Base-by-base conservation (phyloP, 1,284 basidiomycete genomes). In the Heterobasidion irregulare region DNA sequence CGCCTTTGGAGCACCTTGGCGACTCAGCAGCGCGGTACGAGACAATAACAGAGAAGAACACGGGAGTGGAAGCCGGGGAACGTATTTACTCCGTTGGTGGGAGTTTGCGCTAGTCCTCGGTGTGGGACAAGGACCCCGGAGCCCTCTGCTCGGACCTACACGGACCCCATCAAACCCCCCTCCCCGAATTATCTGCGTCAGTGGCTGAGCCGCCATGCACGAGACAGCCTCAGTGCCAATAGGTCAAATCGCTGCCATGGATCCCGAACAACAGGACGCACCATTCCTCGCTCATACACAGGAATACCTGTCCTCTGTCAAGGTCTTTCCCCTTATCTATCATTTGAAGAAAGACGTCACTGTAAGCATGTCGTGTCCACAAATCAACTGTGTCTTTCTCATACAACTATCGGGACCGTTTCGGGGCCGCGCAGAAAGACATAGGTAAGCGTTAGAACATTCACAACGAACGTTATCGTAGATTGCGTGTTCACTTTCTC, bases 241-340 rank as follows among this genome's bases (percentile, higher is more conserved):
- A 26, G 26, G 26, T 5, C 26, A 26, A 26, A 26, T 26, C 38
- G n/a, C 6, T n/a, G 15, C 6, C 12, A 65, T 63, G 62, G 69
- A 69, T 54, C 10, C 58, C 16, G 69, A 70, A 56, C 65, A 62
- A 51, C 64, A 67, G 49, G 56, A 61, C 19, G 50, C 55, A 50
- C 44, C 53, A 16, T 45, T 85, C 9, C 68, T 83, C n/a, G 76
- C 78, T 32, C 81, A 83, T 5, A 74, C 78, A 0, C 72, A 75
- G 47, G 83, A 83, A 51, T 70, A 72, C 57, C 66, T 87, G 8
- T 77, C 80, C 8, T 72, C 81, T 2, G 74, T 88, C 62, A 83
- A 79, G 62, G 87, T 91, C 36, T 91, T 87, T 67, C 88, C 89
- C 13, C 72, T 90, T 35, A 88, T 91, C 58, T 80, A 80, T 15